Evolutionary conservation across 2,329 filamentous ascomycete genomes (phyloP), one percentile per base, ranked within the genome.

Genomic region (Verticillium klebahnii): DNA sequence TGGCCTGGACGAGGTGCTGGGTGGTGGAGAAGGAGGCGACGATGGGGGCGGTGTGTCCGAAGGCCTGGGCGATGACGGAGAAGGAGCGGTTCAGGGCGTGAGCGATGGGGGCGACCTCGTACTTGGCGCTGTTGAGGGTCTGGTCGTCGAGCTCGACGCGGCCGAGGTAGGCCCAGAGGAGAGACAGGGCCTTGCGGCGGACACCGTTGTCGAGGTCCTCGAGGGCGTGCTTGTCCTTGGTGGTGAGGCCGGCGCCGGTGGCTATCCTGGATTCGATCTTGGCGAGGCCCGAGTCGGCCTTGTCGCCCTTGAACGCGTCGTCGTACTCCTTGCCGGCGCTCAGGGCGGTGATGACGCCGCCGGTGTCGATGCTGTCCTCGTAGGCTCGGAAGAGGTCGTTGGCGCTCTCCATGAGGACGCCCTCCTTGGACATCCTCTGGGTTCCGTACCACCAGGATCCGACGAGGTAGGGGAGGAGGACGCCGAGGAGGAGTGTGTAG

Each of bases 391-490:
- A 98, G 62, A 99, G 85, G 67, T 92, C 93, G 75, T 96, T 96
- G 68, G 96, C 93, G 75, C 91, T 97, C 73, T 95, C 92, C 73
- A 97, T 89, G 61, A 97, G 82, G 31, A 98, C 90, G 68, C 92
- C 92, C 76, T 99, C 96, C 78, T 94, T 96, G 40, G 95, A 98
- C 76, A 91, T 87, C 69, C 89, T 87, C 76, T 97, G 94, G 37
- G 92, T 96, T 64, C 96, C 95, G 73, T 99, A 99, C 95, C 95
- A 99, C 95, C 95, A 99, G 63, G 90, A 93, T 57, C 95, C 95
- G 61, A 99, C 94, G 57, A 95, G 82, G 74, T 96, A 99, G 2
- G 95, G 95, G 59, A 99, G 82, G 63, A 97, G 80, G 64, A 98
- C 91, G 61, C 94, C 95, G 59, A 99, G 87, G 45, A 98, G 84